Evolutionary conservation across 768 basidiomycete species (phyloP).

Genomic region (Agrocybe praecox): DNA sequence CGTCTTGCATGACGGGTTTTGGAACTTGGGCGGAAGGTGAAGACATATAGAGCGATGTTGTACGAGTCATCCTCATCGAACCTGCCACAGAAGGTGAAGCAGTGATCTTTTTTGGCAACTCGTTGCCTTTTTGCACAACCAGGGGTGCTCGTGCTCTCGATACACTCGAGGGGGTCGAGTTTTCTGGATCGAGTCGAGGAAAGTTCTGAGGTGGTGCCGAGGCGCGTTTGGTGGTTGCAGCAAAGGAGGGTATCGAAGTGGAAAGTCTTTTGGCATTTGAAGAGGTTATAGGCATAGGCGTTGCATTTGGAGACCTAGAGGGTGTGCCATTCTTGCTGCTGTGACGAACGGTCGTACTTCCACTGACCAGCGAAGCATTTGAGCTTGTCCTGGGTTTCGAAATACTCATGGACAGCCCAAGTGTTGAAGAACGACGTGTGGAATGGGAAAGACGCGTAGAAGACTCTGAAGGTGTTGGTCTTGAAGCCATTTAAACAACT

Average conservation of each 20-base stretch:
- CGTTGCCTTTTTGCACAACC: slow-evolving; percentile 11
- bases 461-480: slow-evolving; percentile 49
- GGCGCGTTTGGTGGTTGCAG: slow-evolving; percentile 35
- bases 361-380: slow-evolving; percentile 49
- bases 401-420: slow-evolving; percentile 32
- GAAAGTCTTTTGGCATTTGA: slow-evolving; percentile 36
- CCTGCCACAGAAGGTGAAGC: slow-evolving; percentile 23
- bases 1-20: slow-evolving; percentile 13
- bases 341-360: slow-evolving; percentile 50
- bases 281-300: slow-evolving; percentile 37
- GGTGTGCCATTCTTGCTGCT: slow-evolving; percentile 26
- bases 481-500: slow-evolving; percentile 24
- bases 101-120: slow-evolving; percentile 7
- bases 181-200: slow-evolving; percentile 27
- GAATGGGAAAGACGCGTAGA: slow-evolving; percentile 50
- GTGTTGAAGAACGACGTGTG: slow-evolving; percentile 42
- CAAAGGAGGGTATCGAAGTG: slow-evolving; percentile 37
- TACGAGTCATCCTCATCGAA: slow-evolving; percentile 24
- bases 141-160: slow-evolving; percentile 15
- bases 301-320: slow-evolving; percentile 51
- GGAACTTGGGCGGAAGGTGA: slow-evolving; percentile 22
- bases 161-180: slow-evolving; percentile 19
- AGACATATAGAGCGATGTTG: slow-evolving; percentile 24
- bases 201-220: slow-evolving; percentile 39
- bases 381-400: slow-evolving; percentile 58